Percentiles rank a stretch among this genome's conserved stretches.
These are phyloP conservation scores for Trametes coccinea DNA, from an alignment of 768 basidiomycete species.

Conservation along the genomic window DNA sequence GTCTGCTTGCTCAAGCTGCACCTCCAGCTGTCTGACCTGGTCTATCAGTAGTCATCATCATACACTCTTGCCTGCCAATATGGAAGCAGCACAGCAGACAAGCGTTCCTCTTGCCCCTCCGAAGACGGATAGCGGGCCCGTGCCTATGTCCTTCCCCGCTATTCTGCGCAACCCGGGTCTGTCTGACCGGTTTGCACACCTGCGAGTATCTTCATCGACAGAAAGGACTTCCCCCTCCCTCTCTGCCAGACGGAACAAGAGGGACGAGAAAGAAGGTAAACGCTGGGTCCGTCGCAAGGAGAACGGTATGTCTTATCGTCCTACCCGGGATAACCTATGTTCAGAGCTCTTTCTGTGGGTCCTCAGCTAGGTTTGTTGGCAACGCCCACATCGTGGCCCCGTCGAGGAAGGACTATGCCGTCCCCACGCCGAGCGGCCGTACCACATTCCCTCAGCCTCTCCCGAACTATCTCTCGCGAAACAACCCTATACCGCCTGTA, in stretches of 20 bases:
- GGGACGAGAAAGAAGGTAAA: constrained; percentile 73
- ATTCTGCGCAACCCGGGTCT: constrained; percentile 62
- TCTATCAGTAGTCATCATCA: not conserved
- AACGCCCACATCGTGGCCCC: constrained; percentile 76
- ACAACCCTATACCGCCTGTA: constrained; percentile 49
- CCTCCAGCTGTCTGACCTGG: too few relatives aligned
- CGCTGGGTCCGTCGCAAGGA: constrained; percentile 76
- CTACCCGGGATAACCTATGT: not conserved
- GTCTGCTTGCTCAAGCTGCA: too few relatives aligned
- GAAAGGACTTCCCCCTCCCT: constrained; percentile 15
- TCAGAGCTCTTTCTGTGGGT: not conserved
- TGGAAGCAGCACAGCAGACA: not conserved
- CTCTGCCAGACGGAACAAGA: constrained; percentile 42
- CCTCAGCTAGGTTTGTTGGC: constrained; percentile 64
- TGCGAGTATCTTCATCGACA: constrained; percentile 37
- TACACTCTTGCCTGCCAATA: not conserved
- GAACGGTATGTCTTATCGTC: constrained; percentile 53
- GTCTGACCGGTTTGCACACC: constrained; percentile 52
- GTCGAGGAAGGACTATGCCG: constrained; percentile 52
- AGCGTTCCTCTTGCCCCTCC: not conserved
- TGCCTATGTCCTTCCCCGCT: constrained; percentile 72
- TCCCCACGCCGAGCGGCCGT: constrained; percentile 43
- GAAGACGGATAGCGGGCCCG: constrained; percentile 29
- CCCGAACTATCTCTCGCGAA: constrained; percentile 68
- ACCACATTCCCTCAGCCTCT: constrained; percentile 78